phyloP scores from a whole-genome alignment of 2,329 filamentous ascomycete species.

The Aspergillus sojae region DNA sequence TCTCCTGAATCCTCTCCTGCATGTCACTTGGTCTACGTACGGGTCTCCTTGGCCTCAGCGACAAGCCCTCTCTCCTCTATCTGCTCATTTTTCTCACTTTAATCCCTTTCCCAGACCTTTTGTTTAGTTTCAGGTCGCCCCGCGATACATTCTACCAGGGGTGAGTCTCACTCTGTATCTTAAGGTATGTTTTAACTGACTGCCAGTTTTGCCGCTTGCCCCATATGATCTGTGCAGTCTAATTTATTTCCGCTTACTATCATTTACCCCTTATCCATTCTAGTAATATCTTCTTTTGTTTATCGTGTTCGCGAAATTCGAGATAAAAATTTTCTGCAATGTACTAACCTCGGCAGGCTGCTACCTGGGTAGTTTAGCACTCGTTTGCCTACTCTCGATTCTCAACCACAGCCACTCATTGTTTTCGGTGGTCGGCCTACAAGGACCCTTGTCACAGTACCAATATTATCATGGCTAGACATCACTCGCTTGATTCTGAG shows the following conservation, averaged over 20 bases:
- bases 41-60: not conserved
- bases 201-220: not conserved
- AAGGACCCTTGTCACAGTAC: not conserved
- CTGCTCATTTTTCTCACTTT: not conserved
- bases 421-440: not conserved
- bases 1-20: slow-evolving; percentile 15
- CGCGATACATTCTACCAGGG: not conserved
- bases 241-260: slow-evolving; percentile 1
- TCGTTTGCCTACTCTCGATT: not conserved
- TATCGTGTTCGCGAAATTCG: not conserved
- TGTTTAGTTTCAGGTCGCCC: not conserved
- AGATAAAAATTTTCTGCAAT: not conserved
- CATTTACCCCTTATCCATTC: not conserved
- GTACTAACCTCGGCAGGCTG: not conserved
- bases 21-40: slow-evolving; percentile 5
- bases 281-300: not conserved
- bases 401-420: not conserved
- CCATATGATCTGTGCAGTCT: not conserved
- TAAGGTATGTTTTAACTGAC: not conserved
- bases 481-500: slow-evolving; percentile 55
- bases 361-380: not conserved
- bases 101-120: not conserved
- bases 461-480: slow-evolving; percentile 36
- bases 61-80: not conserved
- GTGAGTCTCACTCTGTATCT: not conserved